Conservation (phyloP, 805 yeast genomes). For the Cyberlindnera petersonii region DNA sequence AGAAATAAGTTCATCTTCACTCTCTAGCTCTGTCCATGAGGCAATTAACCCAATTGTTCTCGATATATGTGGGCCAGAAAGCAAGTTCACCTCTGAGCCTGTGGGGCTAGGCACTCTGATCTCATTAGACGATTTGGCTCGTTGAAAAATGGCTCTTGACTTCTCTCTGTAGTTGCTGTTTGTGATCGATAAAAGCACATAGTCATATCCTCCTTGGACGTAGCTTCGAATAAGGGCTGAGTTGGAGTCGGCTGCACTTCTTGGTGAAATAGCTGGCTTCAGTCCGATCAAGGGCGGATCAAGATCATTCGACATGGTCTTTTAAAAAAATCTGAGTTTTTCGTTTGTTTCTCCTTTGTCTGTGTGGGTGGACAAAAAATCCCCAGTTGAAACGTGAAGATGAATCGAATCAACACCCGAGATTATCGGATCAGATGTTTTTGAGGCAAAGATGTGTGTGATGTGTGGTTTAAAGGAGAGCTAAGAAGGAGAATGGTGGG, state of each 20-base stretch:
- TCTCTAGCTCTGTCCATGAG: conserved; percentile 69
- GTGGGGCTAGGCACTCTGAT: conserved; percentile 39
- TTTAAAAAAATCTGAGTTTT: not conserved
- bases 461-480: too few species aligned
- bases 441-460: too few species aligned
- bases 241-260: conserved; percentile 30
- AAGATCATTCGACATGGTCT: conserved; percentile 10
- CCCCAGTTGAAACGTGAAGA: too few species aligned
- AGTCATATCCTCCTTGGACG: conserved; percentile 44
- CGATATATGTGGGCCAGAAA: conserved; percentile 39
- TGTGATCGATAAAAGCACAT: conserved; percentile 51
- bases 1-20: conserved; percentile 44
- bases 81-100: conserved; percentile 38
- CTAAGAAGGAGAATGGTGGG: too few species aligned
- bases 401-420: too few species aligned
- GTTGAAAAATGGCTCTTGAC: conserved; percentile 37
- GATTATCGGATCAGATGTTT: too few species aligned
- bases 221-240: conserved; percentile 26
- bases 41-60: conserved; percentile 54
- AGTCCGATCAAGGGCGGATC: conserved; percentile 37
- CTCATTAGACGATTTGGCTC: conserved; percentile 24
- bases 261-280: conserved; percentile 38
- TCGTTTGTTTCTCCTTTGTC: not conserved
- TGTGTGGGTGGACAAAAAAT: not conserved
- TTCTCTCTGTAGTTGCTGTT: conserved; percentile 44